Evolutionary conservation across 2,329 filamentous ascomycete genomes (phyloP).

Genomic region (Arthrinium puccinioides): DNA sequence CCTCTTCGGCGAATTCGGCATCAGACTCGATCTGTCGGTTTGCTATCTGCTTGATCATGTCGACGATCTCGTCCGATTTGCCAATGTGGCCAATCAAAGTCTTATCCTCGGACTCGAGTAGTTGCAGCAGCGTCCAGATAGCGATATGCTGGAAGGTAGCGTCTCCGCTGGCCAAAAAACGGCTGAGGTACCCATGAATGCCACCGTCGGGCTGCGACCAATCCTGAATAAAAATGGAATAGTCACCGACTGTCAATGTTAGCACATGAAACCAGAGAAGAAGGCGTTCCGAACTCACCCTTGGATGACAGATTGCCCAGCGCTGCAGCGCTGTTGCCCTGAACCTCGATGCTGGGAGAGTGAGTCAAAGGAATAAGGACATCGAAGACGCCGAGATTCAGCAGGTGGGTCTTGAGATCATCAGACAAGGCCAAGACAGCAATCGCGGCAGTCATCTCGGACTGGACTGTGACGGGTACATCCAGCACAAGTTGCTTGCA

Average conservation of each 20-base stretch:
- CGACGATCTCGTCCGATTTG: conserved; percentile 83
- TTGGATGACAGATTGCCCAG: conserved; percentile 95
- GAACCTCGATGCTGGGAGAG: conserved; percentile 93
- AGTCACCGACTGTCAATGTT: conserved; percentile 70
- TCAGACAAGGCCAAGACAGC: conserved; percentile 93
- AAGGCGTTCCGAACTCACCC: conserved; percentile 47
- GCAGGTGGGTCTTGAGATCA: conserved; percentile 83
- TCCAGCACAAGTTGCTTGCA: conserved; percentile 95
- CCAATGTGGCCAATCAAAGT: conserved; percentile 82
- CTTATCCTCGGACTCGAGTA: conserved; percentile 91
- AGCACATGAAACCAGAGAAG: conserved; percentile 5
- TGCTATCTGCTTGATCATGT: conserved; percentile 86
- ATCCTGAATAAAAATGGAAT: conserved; percentile 89
- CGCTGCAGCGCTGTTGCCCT: conserved; percentile 95
- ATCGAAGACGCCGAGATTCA: conserved; percentile 91
- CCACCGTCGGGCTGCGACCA: conserved; percentile 91
- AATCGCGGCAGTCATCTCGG: conserved; percentile 99
- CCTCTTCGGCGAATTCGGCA: conserved; percentile 70
- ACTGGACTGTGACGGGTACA: conserved; percentile 90
- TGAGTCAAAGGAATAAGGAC: conserved; percentile 92
- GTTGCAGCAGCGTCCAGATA: conserved; percentile 93
- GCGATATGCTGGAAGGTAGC: conserved; percentile 98
- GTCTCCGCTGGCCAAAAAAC: conserved; percentile 90
- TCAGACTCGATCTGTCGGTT: conserved; percentile 84
- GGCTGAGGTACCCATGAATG: conserved; percentile 88